Evolutionary conservation across 441 rosid genomes (phyloP).

Genomic region (Theobroma grandiflorum): DNA sequence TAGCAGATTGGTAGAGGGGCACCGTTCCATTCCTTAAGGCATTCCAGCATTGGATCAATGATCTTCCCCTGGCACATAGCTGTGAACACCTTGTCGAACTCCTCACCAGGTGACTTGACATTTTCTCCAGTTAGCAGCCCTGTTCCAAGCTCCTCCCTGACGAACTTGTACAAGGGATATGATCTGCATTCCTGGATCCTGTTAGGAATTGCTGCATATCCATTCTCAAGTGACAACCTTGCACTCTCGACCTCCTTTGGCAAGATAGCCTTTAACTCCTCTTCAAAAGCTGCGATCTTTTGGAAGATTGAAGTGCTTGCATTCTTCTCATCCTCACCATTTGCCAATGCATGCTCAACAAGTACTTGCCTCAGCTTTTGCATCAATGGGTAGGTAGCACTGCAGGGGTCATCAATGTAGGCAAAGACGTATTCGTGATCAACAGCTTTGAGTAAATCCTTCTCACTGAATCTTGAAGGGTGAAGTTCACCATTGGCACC

Average conservation of each 20-base stretch:
- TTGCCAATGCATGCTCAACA: slow-evolving; percentile 60
- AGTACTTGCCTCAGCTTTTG: slow-evolving; percentile 66
- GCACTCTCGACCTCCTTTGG: slow-evolving; percentile 62
- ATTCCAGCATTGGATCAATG: slow-evolving; percentile 65
- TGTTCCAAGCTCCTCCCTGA: slow-evolving; percentile 57
- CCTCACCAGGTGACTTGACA: slow-evolving; percentile 60
- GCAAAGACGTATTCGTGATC: slow-evolving; percentile 58
- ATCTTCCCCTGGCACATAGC: slow-evolving; percentile 65
- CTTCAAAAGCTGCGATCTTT: slow-evolving; percentile 60
- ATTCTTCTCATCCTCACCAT: slow-evolving; percentile 58
- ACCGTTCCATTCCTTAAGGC: slow-evolving; percentile 66
- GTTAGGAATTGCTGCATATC: slow-evolving; percentile 47
- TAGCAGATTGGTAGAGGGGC: slow-evolving; percentile 63
- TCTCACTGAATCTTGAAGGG: slow-evolving; percentile 66
- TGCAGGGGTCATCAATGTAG: slow-evolving; percentile 65
- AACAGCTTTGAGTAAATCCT: slow-evolving; percentile 61
- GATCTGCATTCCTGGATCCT: slow-evolving; percentile 68
- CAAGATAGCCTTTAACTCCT: slow-evolving; percentile 48
- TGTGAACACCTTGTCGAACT: slow-evolving; percentile 57
- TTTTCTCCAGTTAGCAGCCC: slow-evolving; percentile 54
- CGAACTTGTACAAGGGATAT: slow-evolving; percentile 60
- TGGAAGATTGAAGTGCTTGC: slow-evolving; percentile 56
- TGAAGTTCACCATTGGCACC: slow-evolving; percentile 61
- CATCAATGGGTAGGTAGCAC: slow-evolving; percentile 61
- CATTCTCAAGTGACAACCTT: slow-evolving; percentile 42